Conservation (phyloP, 116 monocot genomes). For the Papilionanthe hybrid region DNA sequence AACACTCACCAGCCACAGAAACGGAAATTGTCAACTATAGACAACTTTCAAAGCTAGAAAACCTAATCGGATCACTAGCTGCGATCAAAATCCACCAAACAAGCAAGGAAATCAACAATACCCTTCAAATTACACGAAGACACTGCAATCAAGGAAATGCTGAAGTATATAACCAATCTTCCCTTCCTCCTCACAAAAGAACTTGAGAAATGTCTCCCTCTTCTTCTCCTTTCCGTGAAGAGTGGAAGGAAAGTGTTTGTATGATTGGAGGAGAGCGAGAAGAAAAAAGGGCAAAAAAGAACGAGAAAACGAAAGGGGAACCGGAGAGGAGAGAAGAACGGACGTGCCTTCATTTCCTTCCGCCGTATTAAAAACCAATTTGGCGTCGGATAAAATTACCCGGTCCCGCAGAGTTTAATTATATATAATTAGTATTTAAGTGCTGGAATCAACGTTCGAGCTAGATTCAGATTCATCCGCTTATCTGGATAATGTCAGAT, state of each 20-base stretch:
- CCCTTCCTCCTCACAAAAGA: too few species aligned
- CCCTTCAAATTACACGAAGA: neutral
- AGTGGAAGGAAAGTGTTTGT: too few species aligned
- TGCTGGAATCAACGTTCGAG: too few species aligned
- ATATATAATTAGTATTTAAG: neutral
- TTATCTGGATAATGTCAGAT: too few species aligned
- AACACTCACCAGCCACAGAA: neutral
- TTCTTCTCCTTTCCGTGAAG: too few species aligned
- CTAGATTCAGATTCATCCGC: too few species aligned
- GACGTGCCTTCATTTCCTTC: conserved; percentile 1
- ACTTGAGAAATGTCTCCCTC: too few species aligned
- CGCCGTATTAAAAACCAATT: neutral
- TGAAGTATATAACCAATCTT: too few species aligned
- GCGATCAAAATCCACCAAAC: neutral
- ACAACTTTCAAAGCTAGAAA: neutral
- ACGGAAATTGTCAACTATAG: neutral
- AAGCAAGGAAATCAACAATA: neutral
- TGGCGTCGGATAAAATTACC: neutral
- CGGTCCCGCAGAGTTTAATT: neutral
- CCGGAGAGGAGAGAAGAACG: neutral
- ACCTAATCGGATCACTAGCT: neutral
- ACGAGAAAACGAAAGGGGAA: neutral
- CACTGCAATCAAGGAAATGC: too few species aligned
- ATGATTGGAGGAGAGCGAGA: too few species aligned
- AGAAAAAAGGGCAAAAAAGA: neutral